Base-by-base conservation (phyloP, 345 rosid genomes). In the Geranium rotundifolium region DNA sequence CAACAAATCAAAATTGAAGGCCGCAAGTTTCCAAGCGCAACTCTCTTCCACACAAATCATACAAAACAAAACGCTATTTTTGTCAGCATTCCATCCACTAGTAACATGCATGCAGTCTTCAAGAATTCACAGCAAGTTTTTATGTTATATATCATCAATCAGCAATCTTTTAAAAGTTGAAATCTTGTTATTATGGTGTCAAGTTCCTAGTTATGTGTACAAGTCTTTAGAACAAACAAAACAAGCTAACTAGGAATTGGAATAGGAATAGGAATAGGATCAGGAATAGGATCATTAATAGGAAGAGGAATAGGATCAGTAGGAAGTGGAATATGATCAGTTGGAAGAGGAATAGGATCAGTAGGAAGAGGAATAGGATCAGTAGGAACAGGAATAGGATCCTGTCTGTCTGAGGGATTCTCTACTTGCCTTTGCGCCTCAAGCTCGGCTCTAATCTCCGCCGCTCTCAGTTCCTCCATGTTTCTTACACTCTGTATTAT, bases 401-500 rank as follows among this genome's bases (percentile, higher is more conserved):
- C 37, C 37, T 31, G 37, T 2, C 7, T 31, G 4, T 31, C 50
- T 41, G 5, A 1, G 13, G 9, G 50, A 41, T 3, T 13, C 50
- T 41, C 72, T 54, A 55, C 60, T 5, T 58, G 34, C 23, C 15
- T 66, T 56, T 69, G 46, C 58, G 67, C 23, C 71, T 52, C 71
- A 18, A 54, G 50, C 5, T 1, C 5, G 16, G 8, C 18, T 7
- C 5, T 10, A 17, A 54, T 9, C 50, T 41, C 50, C 50, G 50
- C 50, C 12, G 50, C 50, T 41, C 10, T 41, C 50, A 6, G 9
- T 1, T 5, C 66, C 79, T 72, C 81, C 85, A 76, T 77, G 57
- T 68, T 19, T 57, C 77, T 78, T 52, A 84, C 77, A 56, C 73
- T 76, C 62, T 76, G 74, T 1, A 82, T 76, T 63, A 69, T 59